These are phyloP conservation scores for Pleochaeta shiraiana DNA, from an alignment of 2,329 filamentous ascomycete species.

Conservation along the genomic window DNA sequence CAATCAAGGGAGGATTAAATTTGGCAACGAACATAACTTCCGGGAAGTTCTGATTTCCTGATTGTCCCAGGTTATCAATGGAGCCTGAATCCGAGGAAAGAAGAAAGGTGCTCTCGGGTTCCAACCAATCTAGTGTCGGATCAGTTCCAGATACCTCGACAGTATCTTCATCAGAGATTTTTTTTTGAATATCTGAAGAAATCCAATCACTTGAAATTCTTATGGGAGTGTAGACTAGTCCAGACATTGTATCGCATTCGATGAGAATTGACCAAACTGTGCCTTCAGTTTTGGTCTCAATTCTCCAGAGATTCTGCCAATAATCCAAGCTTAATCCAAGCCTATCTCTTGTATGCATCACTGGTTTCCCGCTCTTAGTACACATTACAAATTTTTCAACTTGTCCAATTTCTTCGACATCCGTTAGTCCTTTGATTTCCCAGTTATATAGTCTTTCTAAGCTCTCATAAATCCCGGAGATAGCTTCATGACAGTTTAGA, in stretches of 20 bases:
- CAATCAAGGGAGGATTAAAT: slow-evolving; percentile 50
- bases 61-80: slow-evolving; percentile 31
- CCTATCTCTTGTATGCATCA: slow-evolving; percentile 43
- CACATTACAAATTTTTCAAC: slow-evolving; percentile 30
- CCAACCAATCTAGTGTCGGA: slow-evolving; percentile 43
- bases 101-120: slow-evolving; percentile 43
- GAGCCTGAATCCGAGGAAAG: slow-evolving; percentile 23
- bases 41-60: slow-evolving; percentile 31
- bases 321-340: slow-evolving; percentile 57
- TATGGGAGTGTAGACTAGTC: slow-evolving; percentile 31
- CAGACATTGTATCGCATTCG: slow-evolving; percentile 33
- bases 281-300: slow-evolving; percentile 19
- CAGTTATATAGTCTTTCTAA: slow-evolving; percentile 47
- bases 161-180: slow-evolving; percentile 24
- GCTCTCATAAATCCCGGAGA: slow-evolving; percentile 51
- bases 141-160: slow-evolving; percentile 18
- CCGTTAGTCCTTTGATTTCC: slow-evolving; percentile 37
- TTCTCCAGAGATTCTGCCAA: slow-evolving; percentile 42
- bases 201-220: slow-evolving; percentile 58
- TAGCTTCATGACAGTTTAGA: slow-evolving; percentile 56
- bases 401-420: slow-evolving; percentile 25
- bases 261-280: slow-evolving; percentile 46
- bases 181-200: slow-evolving; percentile 40
- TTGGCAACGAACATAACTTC: slow-evolving; percentile 54
- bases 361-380: slow-evolving; percentile 44